phyloP scores from a whole-genome alignment of 192 early-diverging fungal species.

The Mycoemilia scoparia region DNA sequence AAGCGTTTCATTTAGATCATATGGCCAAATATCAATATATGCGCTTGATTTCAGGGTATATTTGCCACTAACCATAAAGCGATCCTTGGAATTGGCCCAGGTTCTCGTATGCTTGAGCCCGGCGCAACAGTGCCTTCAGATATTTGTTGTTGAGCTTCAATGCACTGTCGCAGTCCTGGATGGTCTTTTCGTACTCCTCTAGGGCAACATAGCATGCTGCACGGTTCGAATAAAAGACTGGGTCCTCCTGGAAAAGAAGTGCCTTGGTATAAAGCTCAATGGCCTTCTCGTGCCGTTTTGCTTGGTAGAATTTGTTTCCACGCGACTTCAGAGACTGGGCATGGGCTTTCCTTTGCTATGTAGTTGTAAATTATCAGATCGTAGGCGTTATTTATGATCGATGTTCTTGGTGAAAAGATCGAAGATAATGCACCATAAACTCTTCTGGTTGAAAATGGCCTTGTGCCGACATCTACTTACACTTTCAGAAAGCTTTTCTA shows the following conservation, averaged over 20 bases:
- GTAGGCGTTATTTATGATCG: conserved; percentile 26
- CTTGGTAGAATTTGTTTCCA: conserved; percentile 75
- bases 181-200: conserved; percentile 50
- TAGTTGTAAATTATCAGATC: too few relatives aligned
- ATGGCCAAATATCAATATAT: not conserved
- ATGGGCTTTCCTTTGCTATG: conserved; percentile 36
- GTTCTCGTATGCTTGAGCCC: conserved; percentile 46
- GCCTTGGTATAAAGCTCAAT: conserved; percentile 78
- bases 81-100: conserved; percentile 29
- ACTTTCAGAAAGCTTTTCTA: too few relatives aligned
- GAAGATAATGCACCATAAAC: not conserved
- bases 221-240: conserved; percentile 88
- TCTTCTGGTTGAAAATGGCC: not conserved
- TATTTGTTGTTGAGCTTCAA: conserved; percentile 71
- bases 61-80: too few relatives aligned
- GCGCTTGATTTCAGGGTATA: too few relatives aligned
- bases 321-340: conserved; percentile 60
- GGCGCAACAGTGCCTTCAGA: conserved; percentile 67
- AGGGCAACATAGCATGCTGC: conserved; percentile 79
- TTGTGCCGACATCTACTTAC: too few relatives aligned
- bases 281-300: conserved; percentile 69
- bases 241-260: conserved; percentile 56
- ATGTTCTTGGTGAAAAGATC: not conserved
- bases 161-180: conserved; percentile 72
- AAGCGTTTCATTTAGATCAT: conserved; percentile 31